Evolutionary conservation across 108 stramenopile genomes (phyloP).

Genomic region (Stephanodiscus triporus): DNA sequence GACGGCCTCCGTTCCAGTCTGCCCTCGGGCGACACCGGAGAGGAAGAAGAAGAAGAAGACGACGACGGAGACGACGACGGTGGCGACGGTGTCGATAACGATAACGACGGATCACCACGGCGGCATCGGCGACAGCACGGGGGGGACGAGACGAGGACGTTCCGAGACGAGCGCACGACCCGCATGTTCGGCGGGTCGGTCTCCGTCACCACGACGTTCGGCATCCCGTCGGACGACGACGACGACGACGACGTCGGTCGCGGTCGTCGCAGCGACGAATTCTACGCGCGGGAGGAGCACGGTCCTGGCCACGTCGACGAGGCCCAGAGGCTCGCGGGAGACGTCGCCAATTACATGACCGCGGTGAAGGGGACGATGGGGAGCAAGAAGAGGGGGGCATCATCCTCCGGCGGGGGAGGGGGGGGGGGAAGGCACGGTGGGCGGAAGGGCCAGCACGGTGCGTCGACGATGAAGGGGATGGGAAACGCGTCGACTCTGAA

Average conservation of each 20-base stretch:
- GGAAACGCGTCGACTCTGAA: slow-evolving; percentile 70
- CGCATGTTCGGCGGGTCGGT: slow-evolving; percentile 80
- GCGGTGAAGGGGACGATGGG: slow-evolving; percentile 72
- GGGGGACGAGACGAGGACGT: slow-evolving; percentile 47
- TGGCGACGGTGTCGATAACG: slow-evolving; percentile 20
- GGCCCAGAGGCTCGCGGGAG: slow-evolving; percentile 70
- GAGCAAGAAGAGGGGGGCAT: slow-evolving; percentile 46
- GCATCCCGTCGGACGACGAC: slow-evolving; percentile 53
- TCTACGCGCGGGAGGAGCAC: slow-evolving; percentile 33
- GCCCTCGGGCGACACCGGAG: slow-evolving; percentile 1
- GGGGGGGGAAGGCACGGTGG: slow-evolving; percentile 30
- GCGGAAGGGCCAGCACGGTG: slow-evolving; percentile 82
- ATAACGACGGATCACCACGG: slow-evolving; percentile 13
- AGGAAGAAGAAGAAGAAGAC: slow-evolving; percentile 27
- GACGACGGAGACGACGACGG: too few species aligned
- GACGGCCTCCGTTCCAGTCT: slow-evolving; percentile 1
- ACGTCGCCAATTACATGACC: slow-evolving; percentile 69
- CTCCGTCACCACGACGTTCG: slow-evolving; percentile 76
- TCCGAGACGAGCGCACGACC: slow-evolving; percentile 62
- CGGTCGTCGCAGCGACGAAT: slow-evolving; percentile 24
- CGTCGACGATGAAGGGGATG: slow-evolving; percentile 82
- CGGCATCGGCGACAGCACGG: slow-evolving; percentile 10
- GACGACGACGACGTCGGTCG: slow-evolving; percentile 64
- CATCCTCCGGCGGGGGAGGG: background rate
- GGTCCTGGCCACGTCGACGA: slow-evolving; percentile 49